These are phyloP conservation scores for Plantago elongata DNA, from an alignment of 257 asterid genomes.

Conservation along the genomic window DNA sequence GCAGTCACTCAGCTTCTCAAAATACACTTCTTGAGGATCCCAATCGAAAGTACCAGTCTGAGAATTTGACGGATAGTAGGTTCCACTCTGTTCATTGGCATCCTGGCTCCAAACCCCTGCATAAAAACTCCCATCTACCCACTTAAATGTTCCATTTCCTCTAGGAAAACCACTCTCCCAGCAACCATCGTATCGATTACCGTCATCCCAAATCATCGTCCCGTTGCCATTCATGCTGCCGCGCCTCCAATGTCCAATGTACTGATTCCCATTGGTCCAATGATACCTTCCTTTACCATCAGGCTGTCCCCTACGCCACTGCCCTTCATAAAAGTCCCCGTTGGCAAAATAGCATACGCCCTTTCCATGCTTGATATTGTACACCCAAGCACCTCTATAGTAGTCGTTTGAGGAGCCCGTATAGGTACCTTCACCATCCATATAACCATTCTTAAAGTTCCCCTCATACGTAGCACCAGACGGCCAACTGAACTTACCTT, in stretches of 20 bases:
- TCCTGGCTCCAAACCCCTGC: conserved; percentile 81
- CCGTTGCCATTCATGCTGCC: conserved; percentile 82
- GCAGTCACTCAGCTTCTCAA: conserved; percentile 42
- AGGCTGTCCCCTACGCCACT: conserved; percentile 55
- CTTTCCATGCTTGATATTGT: conserved; percentile 60
- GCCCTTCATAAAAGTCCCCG: conserved; percentile 78
- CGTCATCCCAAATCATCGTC: conserved; percentile 67
- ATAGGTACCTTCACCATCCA: conserved; percentile 83
- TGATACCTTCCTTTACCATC: conserved; percentile 83
- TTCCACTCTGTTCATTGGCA: conserved; percentile 62
- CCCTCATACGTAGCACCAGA: conserved; percentile 91
- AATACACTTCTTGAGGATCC: conserved; percentile 66
- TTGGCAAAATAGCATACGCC: conserved; percentile 50
- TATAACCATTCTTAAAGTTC: conserved; percentile 64
- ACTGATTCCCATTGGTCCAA: conserved; percentile 75
- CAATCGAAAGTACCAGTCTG: conserved; percentile 39
- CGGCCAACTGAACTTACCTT: conserved; percentile 88
- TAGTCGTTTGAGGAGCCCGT: conserved; percentile 60
- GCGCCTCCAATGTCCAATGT: conserved; percentile 72
- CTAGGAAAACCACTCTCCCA: conserved; percentile 81
- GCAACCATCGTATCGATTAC: conserved; percentile 68
- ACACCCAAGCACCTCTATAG: conserved; percentile 66
- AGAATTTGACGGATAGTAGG: conserved; percentile 63
- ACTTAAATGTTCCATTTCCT: conserved; percentile 72
- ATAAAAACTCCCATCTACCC: conserved; percentile 84